Conservation (phyloP, 345 rosid species). For the Bruguiera sexangula region DNA sequence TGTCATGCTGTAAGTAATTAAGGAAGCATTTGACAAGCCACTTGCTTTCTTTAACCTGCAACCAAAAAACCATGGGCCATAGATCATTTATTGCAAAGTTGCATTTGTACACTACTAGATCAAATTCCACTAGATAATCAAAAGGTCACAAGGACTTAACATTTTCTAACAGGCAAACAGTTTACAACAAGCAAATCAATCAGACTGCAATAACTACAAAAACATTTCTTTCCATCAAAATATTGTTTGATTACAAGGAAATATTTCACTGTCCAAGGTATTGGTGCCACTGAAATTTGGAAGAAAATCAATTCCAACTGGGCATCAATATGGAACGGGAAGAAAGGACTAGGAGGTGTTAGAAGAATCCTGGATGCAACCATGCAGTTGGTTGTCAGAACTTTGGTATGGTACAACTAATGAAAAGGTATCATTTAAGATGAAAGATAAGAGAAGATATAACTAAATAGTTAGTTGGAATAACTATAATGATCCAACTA, state of each 20-base stretch:
- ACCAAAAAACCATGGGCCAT: background rate
- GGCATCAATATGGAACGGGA: background rate
- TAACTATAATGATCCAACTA: no score
- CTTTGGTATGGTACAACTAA: no score
- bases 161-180: background rate
- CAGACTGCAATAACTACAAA: background rate
- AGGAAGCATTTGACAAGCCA: constrained; percentile 98
- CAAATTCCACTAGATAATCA: no score
- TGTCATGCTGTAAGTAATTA: constrained; percentile 82
- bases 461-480: no score
- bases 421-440: no score
- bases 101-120: no score
- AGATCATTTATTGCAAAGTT: no score
- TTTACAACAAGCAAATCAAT: background rate
- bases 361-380: background rate
- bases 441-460: background rate
- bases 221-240: constrained; percentile 3
- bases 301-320: constrained; percentile 3
- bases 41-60: constrained; percentile 98
- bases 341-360: background rate
- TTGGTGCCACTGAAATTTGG: background rate
- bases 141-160: background rate
- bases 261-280: background rate
- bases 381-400: no score
- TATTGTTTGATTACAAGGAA: background rate